A percentile compares a stretch with the other conserved stretches of the same genome.
Conservation (phyloP, 345 rosid genomes). For the Clausena lansium region DNA sequence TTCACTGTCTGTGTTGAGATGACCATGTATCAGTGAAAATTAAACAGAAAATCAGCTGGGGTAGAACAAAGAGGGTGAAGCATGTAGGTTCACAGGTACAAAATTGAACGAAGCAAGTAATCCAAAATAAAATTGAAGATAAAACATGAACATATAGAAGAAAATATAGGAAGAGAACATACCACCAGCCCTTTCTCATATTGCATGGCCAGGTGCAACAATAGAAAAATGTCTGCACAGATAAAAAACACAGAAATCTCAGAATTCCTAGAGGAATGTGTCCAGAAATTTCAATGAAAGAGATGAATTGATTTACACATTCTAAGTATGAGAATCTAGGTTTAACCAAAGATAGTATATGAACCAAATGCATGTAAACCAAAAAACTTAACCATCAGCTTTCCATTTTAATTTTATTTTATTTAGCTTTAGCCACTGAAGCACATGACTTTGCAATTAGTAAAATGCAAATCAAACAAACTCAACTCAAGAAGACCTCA, state of each 20-base stretch:
- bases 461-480: not conserved
- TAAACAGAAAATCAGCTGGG: not conserved
- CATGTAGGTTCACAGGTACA: not conserved
- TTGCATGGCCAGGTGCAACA: slow-evolving; percentile 99
- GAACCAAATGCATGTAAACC: not conserved
- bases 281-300: slow-evolving; percentile 16
- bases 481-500: not conserved
- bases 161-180: slow-evolving; percentile 32
- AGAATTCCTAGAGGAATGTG: not conserved
- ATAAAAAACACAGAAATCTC: slow-evolving; percentile 11
- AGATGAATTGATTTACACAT: not conserved
- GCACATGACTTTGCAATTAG: not conserved
- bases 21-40: not conserved
- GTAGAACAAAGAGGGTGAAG: not conserved
- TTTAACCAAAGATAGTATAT: not conserved
- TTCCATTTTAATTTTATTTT: not conserved
- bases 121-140: not conserved
- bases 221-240: slow-evolving; percentile 87
- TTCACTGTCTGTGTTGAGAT: not conserved
- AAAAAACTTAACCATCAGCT: not conserved
- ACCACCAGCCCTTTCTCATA: slow-evolving; percentile 93
- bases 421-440: not conserved
- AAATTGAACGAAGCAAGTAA: not conserved
- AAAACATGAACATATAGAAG: slow-evolving; percentile 16
- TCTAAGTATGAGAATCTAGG: not conserved